Percentiles rank a stretch among this genome's conserved stretches.
These are phyloP conservation scores for Huntiella omanensis DNA, from an alignment of 2,329 filamentous ascomycete species.

Conservation along the genomic window DNA sequence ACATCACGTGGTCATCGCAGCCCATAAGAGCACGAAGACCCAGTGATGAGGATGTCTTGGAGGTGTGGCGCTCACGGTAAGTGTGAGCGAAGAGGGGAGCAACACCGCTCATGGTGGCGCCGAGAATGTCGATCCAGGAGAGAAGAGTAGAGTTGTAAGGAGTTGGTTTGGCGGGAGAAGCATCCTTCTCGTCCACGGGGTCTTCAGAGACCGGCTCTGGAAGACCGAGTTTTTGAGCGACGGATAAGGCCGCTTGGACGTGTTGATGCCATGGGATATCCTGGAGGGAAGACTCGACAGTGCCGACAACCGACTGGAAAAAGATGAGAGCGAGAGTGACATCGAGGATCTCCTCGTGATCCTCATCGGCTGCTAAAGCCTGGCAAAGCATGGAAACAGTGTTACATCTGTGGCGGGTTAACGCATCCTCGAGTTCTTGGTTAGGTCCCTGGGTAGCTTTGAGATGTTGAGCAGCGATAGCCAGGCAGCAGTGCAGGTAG, in stretches of 20 bases:
- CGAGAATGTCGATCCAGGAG: constrained; percentile 93
- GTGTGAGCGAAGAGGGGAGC: constrained; percentile 80
- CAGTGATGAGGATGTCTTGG: constrained; percentile 36
- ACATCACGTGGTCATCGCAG: constrained; percentile 94
- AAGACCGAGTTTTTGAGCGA: constrained; percentile 72
- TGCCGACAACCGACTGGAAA: constrained; percentile 82
- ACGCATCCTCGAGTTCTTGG: constrained; percentile 71
- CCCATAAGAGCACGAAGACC: constrained; percentile 90
- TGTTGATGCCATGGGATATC: constrained; percentile 96
- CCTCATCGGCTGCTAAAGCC: constrained; percentile 57
- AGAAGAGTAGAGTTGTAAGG: constrained; percentile 93
- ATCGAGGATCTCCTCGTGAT: constrained; percentile 79
- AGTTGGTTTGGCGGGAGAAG: constrained; percentile 27
- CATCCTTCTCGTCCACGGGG: neutral
- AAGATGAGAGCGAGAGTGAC: constrained; percentile 89
- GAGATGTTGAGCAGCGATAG: constrained; percentile 78
- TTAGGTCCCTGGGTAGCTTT: constrained; percentile 46
- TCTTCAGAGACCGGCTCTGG: constrained; percentile 19
- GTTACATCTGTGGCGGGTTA: constrained; percentile 77
- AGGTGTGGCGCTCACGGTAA: constrained; percentile 88
- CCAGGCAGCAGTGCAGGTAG: constrained; percentile 90
- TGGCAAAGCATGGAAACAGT: constrained; percentile 76
- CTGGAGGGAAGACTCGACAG: constrained; percentile 63
- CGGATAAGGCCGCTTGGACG: constrained; percentile 73
- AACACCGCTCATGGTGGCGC: constrained; percentile 74